These are phyloP conservation scores for Madurella fahalii DNA, from an alignment of 2,329 filamentous ascomycete genomes.

Conservation along the genomic window DNA sequence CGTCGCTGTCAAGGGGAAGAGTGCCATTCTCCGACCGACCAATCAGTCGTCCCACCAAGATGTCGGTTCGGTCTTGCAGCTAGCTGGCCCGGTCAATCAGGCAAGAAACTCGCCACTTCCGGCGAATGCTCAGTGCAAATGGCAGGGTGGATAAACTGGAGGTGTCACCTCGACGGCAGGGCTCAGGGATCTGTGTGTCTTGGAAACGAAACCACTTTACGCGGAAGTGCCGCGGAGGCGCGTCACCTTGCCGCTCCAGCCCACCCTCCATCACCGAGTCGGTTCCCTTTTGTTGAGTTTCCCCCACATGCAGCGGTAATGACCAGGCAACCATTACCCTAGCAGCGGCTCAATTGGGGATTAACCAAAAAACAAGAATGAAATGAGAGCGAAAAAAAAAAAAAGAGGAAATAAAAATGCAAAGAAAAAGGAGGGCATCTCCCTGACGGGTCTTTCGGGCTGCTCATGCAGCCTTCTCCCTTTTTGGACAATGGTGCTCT, in stretches of 20 bases:
- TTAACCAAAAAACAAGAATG: conserved; percentile 23
- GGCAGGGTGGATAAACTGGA: background rate
- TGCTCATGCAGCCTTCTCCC: conserved; percentile 15
- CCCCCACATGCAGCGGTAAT: conserved; percentile 8
- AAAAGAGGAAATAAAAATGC: conserved; percentile 2
- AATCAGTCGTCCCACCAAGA: background rate
- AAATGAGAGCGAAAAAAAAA: conserved; percentile 1
- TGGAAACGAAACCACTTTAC: conserved; percentile 30
- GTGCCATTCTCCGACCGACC: background rate
- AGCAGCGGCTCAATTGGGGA: conserved; percentile 15
- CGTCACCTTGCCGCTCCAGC: conserved; percentile 20
- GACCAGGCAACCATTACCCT: conserved; percentile 25
- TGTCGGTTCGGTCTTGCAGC: background rate
- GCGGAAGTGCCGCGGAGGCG: conserved; percentile 28
- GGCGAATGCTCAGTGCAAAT: too few species aligned
- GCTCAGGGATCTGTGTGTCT: conserved; percentile 25
- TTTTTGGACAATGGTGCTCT: conserved; percentile 13
- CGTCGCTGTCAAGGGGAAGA: background rate
- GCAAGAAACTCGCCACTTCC: too few species aligned
- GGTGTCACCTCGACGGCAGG: conserved; percentile 10
- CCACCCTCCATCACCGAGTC: conserved; percentile 22
- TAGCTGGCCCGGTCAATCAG: too few species aligned
- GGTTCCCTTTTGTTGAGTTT: conserved; percentile 22
- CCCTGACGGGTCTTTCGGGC: conserved; percentile 11
- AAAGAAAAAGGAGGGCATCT: background rate